phyloP scores from a whole-genome alignment of 139 green algal genomes.

The Dunaliella sp. region DNA sequence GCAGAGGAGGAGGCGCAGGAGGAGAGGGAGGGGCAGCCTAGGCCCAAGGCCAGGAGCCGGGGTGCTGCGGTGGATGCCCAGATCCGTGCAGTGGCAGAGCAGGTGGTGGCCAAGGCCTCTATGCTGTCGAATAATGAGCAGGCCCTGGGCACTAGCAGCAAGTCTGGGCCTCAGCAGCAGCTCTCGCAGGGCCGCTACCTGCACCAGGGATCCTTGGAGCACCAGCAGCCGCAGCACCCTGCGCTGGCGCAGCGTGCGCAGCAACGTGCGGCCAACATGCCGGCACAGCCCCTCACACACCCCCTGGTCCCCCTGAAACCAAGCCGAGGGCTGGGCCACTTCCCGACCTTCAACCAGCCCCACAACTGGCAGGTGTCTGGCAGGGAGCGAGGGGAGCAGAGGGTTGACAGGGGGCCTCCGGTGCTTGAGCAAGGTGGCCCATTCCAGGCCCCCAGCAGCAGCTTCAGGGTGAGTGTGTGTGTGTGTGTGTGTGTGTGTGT shows the following conservation, averaged over 20 bases:
- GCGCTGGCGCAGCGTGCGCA: too few relatives aligned
- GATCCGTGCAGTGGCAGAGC: neutral
- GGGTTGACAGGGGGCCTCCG: neutral
- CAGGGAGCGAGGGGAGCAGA: too few relatives aligned
- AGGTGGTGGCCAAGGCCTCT: neutral
- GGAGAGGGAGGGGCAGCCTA: neutral
- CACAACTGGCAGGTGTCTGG: neutral
- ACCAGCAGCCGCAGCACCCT: neutral
- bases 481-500: too few relatives aligned
- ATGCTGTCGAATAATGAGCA: neutral
- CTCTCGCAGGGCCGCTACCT: too few relatives aligned
- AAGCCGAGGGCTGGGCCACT: neutral
- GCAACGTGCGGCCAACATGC: too few relatives aligned
- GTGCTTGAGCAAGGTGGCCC: neutral
- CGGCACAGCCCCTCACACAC: neutral
- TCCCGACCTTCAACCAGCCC: neutral
- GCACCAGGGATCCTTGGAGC: too few relatives aligned
- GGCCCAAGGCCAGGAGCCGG: too few relatives aligned
- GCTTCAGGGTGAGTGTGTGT: too few relatives aligned
- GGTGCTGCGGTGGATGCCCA: neutral
- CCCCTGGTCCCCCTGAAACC: neutral
- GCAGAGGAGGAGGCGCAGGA: neutral
- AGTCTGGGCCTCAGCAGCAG: too few relatives aligned
- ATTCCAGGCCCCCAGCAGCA: neutral
- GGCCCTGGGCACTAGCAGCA: neutral